Conservation (phyloP, 2,329 filamentous ascomycete species). For the Aspergillus felis region DNA sequence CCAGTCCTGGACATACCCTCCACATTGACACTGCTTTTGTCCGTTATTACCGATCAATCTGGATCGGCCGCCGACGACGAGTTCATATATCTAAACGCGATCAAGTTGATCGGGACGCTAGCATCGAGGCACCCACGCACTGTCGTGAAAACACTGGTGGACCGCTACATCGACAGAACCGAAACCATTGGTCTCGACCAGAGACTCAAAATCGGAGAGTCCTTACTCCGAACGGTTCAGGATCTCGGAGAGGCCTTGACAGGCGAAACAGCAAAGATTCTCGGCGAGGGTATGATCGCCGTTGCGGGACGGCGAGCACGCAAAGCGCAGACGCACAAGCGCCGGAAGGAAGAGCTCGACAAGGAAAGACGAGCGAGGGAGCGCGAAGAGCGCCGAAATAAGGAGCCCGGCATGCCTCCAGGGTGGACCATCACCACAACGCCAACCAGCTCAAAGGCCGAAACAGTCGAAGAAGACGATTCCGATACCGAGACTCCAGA, state of each 20-base stretch:
- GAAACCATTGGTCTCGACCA: conserved; percentile 38
- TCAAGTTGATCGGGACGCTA: conserved; percentile 38
- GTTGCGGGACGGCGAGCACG: conserved; percentile 38
- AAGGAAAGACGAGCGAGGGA: conserved; percentile 24
- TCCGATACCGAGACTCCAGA: conserved; percentile 35
- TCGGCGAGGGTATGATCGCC: conserved; percentile 37
- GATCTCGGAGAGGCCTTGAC: conserved; percentile 36
- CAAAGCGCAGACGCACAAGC: conserved; percentile 33
- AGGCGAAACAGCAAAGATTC: conserved; percentile 34
- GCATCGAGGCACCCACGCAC: conserved; percentile 41
- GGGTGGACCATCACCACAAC: conserved; percentile 27
- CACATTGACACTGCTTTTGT: conserved; percentile 38
- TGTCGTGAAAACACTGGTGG: conserved; percentile 37
- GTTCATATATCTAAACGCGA: conserved; percentile 43
- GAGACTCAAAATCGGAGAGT: conserved; percentile 40
- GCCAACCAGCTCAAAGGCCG: conserved; percentile 2
- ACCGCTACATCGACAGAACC: conserved; percentile 36
- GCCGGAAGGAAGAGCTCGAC: conserved; percentile 23
- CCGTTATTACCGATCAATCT: conserved; percentile 34
- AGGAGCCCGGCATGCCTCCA: conserved; percentile 21
- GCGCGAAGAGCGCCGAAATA: conserved; percentile 25
- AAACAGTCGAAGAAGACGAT: conserved; percentile 23
- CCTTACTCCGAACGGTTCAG: conserved; percentile 39
- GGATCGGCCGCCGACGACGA: conserved; percentile 35
- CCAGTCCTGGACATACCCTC: conserved; percentile 43